A percentile compares a stretch with the other conserved stretches of the same genome.
phyloP scores from a whole-genome alignment of 257 asterid genomes.

The Primulina eburnea region DNA sequence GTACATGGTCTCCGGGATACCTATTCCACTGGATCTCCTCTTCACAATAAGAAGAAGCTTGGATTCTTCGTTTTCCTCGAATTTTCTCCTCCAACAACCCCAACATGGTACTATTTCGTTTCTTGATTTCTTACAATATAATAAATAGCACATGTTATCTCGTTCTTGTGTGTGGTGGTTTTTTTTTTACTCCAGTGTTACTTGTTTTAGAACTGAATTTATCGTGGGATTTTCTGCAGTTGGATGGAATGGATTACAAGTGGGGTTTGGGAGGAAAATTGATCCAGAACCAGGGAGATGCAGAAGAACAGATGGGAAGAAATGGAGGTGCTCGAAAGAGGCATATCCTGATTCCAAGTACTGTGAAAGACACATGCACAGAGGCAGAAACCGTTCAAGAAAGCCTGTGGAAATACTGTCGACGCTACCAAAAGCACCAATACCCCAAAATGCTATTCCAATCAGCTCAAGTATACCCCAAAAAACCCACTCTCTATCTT shows the following conservation, averaged over 20 bases:
- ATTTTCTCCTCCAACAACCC: conserved; percentile 58
- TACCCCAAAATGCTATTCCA: conserved; percentile 14
- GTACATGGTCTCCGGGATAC: conserved; percentile 79
- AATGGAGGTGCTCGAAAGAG: conserved; percentile 95
- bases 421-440: conserved; percentile 19
- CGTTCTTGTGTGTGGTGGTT: not conserved
- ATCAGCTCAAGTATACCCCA: conserved; percentile 31
- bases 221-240: conserved; percentile 33
- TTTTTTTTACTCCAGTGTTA: not conserved
- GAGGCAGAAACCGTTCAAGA: conserved; percentile 99
- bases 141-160: not conserved
- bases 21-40: conserved; percentile 92
- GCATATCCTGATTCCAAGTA: conserved; percentile 94
- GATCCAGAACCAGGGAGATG: conserved; percentile 99
- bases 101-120: conserved; percentile 33
- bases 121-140: not conserved
- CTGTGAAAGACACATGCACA: conserved; percentile 99
- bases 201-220: not conserved
- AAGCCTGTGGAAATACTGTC: conserved; percentile 92
- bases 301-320: conserved; percentile 93
- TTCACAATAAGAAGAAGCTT: conserved; percentile 61
- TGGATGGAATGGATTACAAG: conserved; percentile 78
- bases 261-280: conserved; percentile 81
- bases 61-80: conserved; percentile 62
- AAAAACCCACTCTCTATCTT: not conserved